phyloP scores from a whole-genome alignment of 257 asterid species.

The Scutellaria barbata region DNA sequence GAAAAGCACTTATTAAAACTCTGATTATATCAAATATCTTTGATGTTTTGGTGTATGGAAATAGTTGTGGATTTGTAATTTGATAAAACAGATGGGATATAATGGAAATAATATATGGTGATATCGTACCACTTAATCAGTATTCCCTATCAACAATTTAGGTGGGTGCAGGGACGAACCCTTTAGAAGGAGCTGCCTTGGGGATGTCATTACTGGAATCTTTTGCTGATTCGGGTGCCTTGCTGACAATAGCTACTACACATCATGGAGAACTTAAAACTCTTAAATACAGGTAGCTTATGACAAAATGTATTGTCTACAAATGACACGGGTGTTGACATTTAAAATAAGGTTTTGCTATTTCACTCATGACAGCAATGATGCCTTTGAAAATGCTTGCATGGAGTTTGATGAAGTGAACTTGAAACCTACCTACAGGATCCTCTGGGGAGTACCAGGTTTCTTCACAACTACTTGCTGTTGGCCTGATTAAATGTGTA shows the following conservation, averaged over 20 bases:
- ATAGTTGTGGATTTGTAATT: slow-evolving; percentile 20
- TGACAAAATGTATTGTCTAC: slow-evolving; percentile 33
- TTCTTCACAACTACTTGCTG: slow-evolving; percentile 18
- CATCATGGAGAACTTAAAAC: slow-evolving; percentile 98
- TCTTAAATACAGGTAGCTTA: slow-evolving; percentile 83
- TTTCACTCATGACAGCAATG: slow-evolving; percentile 62
- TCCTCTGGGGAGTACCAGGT: slow-evolving; percentile 99
- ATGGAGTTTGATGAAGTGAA: slow-evolving; percentile 97
- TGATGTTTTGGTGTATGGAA: slow-evolving; percentile 11
- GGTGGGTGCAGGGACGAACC: slow-evolving; percentile 99
- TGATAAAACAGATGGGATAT: slow-evolving; percentile 8
- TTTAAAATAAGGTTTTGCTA: slow-evolving; percentile 38
- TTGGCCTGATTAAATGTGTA: slow-evolving; percentile 26
- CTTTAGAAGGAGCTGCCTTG: slow-evolving; percentile 96
- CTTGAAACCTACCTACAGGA: slow-evolving; percentile 90
- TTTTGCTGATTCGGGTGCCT: slow-evolving; percentile 76
- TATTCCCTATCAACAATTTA: slow-evolving; percentile 33
- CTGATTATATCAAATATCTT: slow-evolving; percentile 2
- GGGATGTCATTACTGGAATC: slow-evolving; percentile 97
- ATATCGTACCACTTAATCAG: slow-evolving; percentile 20
- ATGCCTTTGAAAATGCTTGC: slow-evolving; percentile 93
- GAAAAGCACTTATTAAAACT: slow-evolving; percentile 18
- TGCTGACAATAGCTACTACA: slow-evolving; percentile 90
- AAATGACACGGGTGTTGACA: slow-evolving; percentile 25
- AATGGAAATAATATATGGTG: slow-evolving; percentile 18